Evolutionary conservation across 768 basidiomycete genomes (phyloP).

Genomic region (Kwoniella shandongensis): DNA sequence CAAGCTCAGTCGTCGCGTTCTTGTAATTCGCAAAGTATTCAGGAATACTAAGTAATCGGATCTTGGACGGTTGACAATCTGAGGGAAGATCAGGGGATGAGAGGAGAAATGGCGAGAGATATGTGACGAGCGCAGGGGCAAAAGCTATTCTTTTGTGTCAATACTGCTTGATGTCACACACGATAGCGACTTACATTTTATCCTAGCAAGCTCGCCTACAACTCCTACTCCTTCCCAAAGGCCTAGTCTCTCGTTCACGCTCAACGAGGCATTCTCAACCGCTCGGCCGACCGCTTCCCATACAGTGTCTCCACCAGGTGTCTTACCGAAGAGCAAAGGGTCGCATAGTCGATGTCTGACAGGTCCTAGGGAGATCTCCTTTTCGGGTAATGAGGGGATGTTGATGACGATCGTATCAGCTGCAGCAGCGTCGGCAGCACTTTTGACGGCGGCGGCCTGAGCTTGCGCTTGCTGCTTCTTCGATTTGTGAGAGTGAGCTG

Average conservation of each 20-base stretch:
- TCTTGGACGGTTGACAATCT: conserved; percentile 43
- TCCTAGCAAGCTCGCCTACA: conserved; percentile 46
- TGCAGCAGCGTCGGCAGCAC: conserved; percentile 34
- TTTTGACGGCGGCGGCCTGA: conserved; percentile 36
- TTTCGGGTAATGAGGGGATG: conserved; percentile 39
- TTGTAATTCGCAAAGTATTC: conserved; percentile 51
- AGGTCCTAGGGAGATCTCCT: conserved; percentile 43
- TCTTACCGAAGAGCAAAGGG: conserved; percentile 37
- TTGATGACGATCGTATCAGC: conserved; percentile 37
- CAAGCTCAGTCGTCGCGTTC: conserved; percentile 38
- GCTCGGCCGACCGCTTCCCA: conserved; percentile 49
- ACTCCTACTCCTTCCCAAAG: conserved; percentile 49
- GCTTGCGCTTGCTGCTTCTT: conserved; percentile 39
- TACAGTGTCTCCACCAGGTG: conserved; percentile 38
- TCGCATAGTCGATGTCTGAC: conserved; percentile 50
- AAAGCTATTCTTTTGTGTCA: conserved; percentile 30
- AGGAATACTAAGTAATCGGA: conserved; percentile 43
- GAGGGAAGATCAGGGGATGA: conserved; percentile 42
- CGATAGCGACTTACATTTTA: conserved; percentile 46
- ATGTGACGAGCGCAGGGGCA: conserved; percentile 44
- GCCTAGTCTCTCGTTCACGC: conserved; percentile 27
- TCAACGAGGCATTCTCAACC: conserved; percentile 35
- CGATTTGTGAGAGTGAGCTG: conserved; percentile 37
- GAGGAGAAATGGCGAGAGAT: conserved; percentile 45
- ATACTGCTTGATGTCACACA: too few species aligned